These are phyloP conservation scores for Chaetomiaceae sp. DNA, from an alignment of 2,329 filamentous ascomycete species.

Conservation along the genomic window DNA sequence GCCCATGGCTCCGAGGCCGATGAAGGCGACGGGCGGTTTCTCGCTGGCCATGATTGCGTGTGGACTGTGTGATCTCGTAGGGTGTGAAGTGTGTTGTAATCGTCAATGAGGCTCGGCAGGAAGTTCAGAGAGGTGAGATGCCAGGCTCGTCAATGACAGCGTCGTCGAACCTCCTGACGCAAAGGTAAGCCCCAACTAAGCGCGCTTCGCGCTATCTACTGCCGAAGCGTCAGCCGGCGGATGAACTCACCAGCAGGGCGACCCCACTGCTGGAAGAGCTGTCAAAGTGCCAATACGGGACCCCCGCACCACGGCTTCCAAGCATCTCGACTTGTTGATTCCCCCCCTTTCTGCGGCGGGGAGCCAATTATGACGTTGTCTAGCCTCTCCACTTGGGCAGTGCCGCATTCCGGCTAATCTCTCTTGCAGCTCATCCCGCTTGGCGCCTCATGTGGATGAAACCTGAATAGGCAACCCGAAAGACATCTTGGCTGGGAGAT, in stretches of 20 bases:
- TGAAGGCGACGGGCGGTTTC: slow-evolving; percentile 52
- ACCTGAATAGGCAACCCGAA: slow-evolving; percentile 17
- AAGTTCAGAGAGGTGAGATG: background rate
- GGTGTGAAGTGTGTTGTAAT: too few species aligned
- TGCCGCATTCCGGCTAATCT: slow-evolving; percentile 19
- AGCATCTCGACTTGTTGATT: slow-evolving; percentile 3
- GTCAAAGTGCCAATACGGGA: too few species aligned
- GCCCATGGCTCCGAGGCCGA: slow-evolving; percentile 75
- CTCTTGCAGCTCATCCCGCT: background rate
- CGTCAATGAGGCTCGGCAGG: too few species aligned
- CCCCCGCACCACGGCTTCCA: background rate
- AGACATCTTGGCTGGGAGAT: slow-evolving; percentile 1
- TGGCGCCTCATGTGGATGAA: slow-evolving; percentile 1
- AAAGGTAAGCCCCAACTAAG: background rate
- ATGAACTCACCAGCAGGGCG: background rate
- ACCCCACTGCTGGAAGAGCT: background rate
- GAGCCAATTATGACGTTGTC: slow-evolving; percentile 17
- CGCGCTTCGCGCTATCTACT: background rate
- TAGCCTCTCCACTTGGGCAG: slow-evolving; percentile 7
- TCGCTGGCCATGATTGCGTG: slow-evolving; percentile 24
- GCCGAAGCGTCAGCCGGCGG: background rate
- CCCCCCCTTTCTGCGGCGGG: background rate
- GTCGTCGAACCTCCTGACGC: too few species aligned
- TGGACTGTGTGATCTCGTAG: background rate
- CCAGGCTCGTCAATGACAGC: background rate